A percentile compares a stretch with the other conserved stretches of the same genome.
Evolutionary conservation across 2,329 filamentous ascomycete species (phyloP).

Genomic region (Exophiala spinifera): DNA sequence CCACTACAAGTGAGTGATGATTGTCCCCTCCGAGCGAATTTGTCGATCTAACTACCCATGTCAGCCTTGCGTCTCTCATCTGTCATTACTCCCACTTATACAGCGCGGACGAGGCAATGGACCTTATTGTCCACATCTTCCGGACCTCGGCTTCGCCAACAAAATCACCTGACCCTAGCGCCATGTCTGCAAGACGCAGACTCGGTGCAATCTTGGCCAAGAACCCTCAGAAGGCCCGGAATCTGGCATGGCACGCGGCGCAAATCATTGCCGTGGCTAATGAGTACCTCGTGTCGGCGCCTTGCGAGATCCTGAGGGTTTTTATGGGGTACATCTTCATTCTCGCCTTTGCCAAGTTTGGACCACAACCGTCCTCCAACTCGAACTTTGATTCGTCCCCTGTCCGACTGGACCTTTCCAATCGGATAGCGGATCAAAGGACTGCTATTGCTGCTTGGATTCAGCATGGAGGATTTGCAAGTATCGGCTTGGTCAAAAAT

Average conservation of each 20-base stretch:
- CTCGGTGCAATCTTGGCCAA: constrained; percentile 14
- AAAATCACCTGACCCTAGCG: constrained; percentile 10
- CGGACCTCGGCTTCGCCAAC: constrained; percentile 17
- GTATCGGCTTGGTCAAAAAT: constrained; percentile 16
- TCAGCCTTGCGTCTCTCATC: constrained; percentile 18
- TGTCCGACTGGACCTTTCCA: constrained; percentile 19
- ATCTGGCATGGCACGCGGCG: constrained; percentile 24
- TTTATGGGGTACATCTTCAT: constrained; percentile 27
- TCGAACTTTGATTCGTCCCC: constrained; percentile 4
- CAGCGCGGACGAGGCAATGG: constrained; percentile 21
- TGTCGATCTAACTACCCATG: background rate
- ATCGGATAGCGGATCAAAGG: constrained; percentile 11
- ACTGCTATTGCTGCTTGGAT: constrained; percentile 19
- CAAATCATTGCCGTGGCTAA: constrained; percentile 47
- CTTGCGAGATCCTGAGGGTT: constrained; percentile 24
- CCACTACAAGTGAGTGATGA: constrained; percentile 22
- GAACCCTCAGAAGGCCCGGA: constrained; percentile 18
- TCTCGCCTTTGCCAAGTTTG: constrained; percentile 20
- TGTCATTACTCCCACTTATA: constrained; percentile 25
- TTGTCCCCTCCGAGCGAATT: background rate
- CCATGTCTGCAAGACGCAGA: constrained; percentile 15
- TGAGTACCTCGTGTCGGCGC: constrained; percentile 44
- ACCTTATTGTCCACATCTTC: constrained; percentile 21
- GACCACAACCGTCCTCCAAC: constrained; percentile 10
- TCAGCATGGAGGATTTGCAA: constrained; percentile 19